phyloP scores from a whole-genome alignment of 805 yeast species.

The Ogataea degrootiae region DNA sequence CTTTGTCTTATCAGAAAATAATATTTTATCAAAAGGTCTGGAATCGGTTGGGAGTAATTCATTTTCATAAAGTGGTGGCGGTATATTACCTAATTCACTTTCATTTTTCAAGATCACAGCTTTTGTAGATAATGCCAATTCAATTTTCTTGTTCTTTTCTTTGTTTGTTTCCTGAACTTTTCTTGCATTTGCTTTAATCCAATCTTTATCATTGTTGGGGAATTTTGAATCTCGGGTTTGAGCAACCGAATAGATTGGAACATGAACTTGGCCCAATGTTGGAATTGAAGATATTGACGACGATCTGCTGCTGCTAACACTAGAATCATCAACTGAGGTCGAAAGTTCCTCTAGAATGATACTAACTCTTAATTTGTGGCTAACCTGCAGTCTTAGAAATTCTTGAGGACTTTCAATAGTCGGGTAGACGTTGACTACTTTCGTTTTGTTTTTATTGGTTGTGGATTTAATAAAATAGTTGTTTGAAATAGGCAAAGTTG shows the following conservation, averaged over 20 bases:
- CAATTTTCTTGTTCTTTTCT: constrained; percentile 13
- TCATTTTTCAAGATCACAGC: constrained; percentile 16
- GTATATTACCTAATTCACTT: constrained; percentile 17
- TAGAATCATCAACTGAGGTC: too few species aligned
- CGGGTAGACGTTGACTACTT: constrained; percentile 16
- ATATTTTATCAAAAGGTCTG: too few species aligned
- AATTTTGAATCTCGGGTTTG: neutral
- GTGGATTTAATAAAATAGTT: too few species aligned
- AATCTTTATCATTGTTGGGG: constrained; percentile 1
- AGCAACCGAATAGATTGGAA: neutral
- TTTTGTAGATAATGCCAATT: constrained; percentile 18
- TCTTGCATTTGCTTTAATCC: constrained; percentile 19
- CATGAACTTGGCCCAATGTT: too few species aligned
- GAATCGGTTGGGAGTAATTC: neutral
- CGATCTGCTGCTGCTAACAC: neutral
- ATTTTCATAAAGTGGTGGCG: constrained; percentile 17
- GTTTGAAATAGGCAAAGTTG: constrained; percentile 3
- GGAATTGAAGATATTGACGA: neutral
- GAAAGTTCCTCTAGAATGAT: constrained; percentile 3
- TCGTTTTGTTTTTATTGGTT: neutral
- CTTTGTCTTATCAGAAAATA: too few species aligned
- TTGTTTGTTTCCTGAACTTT: constrained; percentile 12
- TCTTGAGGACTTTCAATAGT: constrained; percentile 11
- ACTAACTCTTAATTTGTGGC: constrained; percentile 17
- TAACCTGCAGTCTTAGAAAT: constrained; percentile 16